phyloP scores from a whole-genome alignment of 1,139 yeast genomes.

The Geotrichum aggregatum region DNA sequence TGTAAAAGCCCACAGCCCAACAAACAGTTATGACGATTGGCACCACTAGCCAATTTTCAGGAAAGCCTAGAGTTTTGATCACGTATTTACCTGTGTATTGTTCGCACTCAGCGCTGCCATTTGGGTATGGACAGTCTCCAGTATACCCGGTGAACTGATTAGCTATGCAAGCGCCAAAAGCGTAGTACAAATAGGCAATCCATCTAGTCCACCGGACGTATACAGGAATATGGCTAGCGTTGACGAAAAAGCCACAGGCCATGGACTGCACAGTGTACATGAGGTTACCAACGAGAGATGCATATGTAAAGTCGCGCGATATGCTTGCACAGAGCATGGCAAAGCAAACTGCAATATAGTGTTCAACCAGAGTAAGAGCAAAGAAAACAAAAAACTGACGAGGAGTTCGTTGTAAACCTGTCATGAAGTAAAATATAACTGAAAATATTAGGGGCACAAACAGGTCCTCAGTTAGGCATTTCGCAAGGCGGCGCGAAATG shows the following conservation, averaged over 20 bases:
- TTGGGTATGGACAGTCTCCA: slow-evolving; percentile 54
- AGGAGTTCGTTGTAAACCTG: slow-evolving; percentile 54
- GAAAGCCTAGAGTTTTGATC: slow-evolving; percentile 57
- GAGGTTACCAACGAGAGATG: slow-evolving; percentile 59
- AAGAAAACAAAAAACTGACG: slow-evolving; percentile 60
- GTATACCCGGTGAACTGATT: slow-evolving; percentile 60
- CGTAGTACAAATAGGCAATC: slow-evolving; percentile 71
- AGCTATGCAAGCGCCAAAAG: slow-evolving; percentile 63
- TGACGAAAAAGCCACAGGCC: slow-evolving; percentile 79
- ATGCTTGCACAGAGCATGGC: slow-evolving; percentile 57
- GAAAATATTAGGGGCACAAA: slow-evolving; percentile 59
- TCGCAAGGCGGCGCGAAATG: slow-evolving; percentile 62
- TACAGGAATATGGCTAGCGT: slow-evolving; percentile 71
- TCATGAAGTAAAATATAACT: slow-evolving; percentile 66
- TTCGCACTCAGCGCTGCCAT: slow-evolving; percentile 39
- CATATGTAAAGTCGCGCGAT: slow-evolving; percentile 60
- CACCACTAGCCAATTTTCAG: slow-evolving; percentile 58
- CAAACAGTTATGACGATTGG: slow-evolving; percentile 61
- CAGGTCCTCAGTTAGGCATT: slow-evolving; percentile 65
- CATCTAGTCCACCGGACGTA: slow-evolving; percentile 83
- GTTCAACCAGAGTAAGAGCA: slow-evolving; percentile 53
- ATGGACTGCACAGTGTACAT: slow-evolving; percentile 69
- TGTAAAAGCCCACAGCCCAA: slow-evolving; percentile 56
- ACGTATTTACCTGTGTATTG: slow-evolving; percentile 51
- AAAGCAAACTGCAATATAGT: slow-evolving; percentile 53